Base-by-base conservation (phyloP, 495 filamentous ascomycete genomes). In the Aspergillus ostianus region DNA sequence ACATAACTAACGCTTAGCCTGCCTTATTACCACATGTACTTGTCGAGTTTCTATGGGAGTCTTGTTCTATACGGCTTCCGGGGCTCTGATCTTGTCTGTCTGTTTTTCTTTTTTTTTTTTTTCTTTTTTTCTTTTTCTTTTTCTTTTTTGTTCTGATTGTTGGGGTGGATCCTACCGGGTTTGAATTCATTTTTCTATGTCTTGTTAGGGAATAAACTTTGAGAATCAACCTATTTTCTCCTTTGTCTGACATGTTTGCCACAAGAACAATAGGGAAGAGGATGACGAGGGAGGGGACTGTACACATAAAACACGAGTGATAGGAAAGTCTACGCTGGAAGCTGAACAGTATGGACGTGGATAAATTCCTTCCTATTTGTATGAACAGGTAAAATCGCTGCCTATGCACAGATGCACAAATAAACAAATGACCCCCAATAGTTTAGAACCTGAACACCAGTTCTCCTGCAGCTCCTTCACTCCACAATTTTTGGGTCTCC, bases 21-120 rank as follows among this genome's bases (percentile, higher is more conserved):
- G n/a, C 50, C 62, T 60, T 69, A 58, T 69, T 69, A 64, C 67
- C 64, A 62, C 57, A 64, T 74, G 73, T 77, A 76, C 66, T 70
- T 66, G 71, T 72, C 69, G 66, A 64, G 64, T 68, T 55, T 57
- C 49, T 60, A 62, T 64, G 67, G 60, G 65, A 63, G 70, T 62
- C 61, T 68, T 66, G 30, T 62, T 61, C 60, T 67, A 61, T 56
- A 67, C 58, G 63, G 69, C 65, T 63, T 26, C 47, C 30, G 47
- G 55, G 56, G 67, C 63, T 69, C 67, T 63, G 62, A 61, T 63
- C 6, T 71, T 70, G 36, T 41, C 36, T 41, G 13, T 15, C 36
- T 41, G 36, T 41, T 41, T 41, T 17, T 15, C 36, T 26, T 41
- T 41, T 41, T 41, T 15, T 12, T 41, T 64, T 60, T 63, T 48